Conservation (phyloP, 1,284 basidiomycete genomes). For the Cutaneotrichosporon sp. region DNA sequence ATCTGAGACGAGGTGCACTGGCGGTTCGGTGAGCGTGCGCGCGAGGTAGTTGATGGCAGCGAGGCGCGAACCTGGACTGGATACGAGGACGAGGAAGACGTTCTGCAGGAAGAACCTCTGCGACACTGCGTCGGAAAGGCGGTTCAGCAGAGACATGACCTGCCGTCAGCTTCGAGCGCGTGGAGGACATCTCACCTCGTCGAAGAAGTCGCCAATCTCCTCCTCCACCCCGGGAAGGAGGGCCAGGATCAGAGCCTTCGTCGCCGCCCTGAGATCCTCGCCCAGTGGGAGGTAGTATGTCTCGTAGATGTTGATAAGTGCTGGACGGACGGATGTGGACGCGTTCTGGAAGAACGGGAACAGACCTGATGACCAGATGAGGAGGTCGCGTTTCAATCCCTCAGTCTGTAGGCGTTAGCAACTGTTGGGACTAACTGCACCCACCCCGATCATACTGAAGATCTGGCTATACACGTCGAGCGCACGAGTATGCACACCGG, state of each 20-base stretch:
- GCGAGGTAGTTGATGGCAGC: constrained; percentile 84
- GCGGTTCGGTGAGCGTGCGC: constrained; percentile 64
- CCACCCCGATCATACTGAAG: constrained; percentile 79
- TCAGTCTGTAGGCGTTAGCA: constrained; percentile 63
- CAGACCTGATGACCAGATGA: constrained; percentile 91
- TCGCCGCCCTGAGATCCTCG: constrained; percentile 75
- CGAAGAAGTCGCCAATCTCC: constrained; percentile 94
- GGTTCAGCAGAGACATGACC: constrained; percentile 80
- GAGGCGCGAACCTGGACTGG: constrained; percentile 79
- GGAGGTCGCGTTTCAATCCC: constrained; percentile 80
- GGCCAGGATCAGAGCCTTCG: constrained; percentile 90
- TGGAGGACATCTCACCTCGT: constrained; percentile 63
- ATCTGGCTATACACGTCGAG: constrained; percentile 94
- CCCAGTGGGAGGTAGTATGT: constrained; percentile 86
- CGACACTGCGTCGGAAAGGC: constrained; percentile 75
- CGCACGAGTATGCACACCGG: constrained; percentile 93
- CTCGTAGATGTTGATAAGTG: constrained; percentile 81
- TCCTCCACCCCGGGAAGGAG: constrained; percentile 92
- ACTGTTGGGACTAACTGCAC: constrained; percentile 41
- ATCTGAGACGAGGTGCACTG: constrained; percentile 50
- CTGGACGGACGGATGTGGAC: constrained; percentile 89
- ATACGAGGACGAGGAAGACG: constrained; percentile 89
- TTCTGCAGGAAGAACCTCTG: constrained; percentile 91
- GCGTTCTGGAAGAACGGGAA: constrained; percentile 99
- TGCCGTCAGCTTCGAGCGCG: constrained; percentile 40